Conservation (phyloP, 2,329 filamentous ascomycete genomes). For the Trichoderma atroviride region DNA sequence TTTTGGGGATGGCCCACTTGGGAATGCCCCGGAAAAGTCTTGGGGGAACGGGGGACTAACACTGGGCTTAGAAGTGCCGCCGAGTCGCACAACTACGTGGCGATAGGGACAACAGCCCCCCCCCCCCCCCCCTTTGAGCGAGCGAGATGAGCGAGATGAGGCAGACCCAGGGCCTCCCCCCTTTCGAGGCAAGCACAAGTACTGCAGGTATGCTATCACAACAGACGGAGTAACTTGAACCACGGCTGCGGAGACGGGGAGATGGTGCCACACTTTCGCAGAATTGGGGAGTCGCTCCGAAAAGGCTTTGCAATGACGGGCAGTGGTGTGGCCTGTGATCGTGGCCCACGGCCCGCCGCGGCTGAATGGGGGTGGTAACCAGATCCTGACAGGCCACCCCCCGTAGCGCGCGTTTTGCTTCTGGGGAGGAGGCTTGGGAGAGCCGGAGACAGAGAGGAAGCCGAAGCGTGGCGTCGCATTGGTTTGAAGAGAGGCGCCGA, state of each 20-base stretch:
- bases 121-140: background rate
- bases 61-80: conserved; percentile 16
- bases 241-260: conserved; percentile 13
- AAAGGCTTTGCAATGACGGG: conserved; percentile 22
- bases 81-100: conserved; percentile 12
- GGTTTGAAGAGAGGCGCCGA: conserved; percentile 26
- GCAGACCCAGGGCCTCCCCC: background rate
- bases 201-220: background rate
- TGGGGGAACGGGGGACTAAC: background rate
- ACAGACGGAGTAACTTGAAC: background rate
- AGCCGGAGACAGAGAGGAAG: conserved; percentile 25
- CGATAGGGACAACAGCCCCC: background rate
- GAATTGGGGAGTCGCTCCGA: conserved; percentile 22
- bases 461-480: conserved; percentile 26
- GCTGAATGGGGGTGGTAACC: conserved; percentile 27
- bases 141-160: conserved; percentile 11
- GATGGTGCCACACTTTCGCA: conserved; percentile 17
- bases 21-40: conserved; percentile 23
- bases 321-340: conserved; percentile 25
- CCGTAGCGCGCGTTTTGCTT: conserved; percentile 22
- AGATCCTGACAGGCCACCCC: conserved; percentile 27
- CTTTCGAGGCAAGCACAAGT: background rate
- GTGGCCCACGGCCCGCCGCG: conserved; percentile 28
- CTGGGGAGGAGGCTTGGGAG: background rate
- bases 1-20: conserved; percentile 15